Conservation (phyloP, 345 rosid species). For the Stellera chamaejasme region DNA sequence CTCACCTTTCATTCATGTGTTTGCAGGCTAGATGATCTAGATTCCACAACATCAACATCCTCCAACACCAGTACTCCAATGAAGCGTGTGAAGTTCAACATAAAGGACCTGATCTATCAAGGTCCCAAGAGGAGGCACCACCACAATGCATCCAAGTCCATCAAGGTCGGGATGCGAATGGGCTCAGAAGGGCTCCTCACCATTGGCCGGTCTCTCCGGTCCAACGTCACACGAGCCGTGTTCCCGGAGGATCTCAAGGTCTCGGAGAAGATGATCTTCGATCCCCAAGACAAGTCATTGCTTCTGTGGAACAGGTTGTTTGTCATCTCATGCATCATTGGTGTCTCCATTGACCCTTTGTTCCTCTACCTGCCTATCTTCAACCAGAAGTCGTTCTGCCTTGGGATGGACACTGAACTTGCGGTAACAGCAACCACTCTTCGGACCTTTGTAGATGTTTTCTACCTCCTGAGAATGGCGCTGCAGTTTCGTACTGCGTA, state of each 20-base stretch:
- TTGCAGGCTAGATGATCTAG: slow-evolving; percentile 64
- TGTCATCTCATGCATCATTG: slow-evolving; percentile 60
- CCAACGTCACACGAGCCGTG: slow-evolving; percentile 50
- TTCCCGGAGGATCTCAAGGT: slow-evolving; percentile 79
- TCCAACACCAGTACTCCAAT: slow-evolving; percentile 30
- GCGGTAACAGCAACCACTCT: slow-evolving; percentile 53
- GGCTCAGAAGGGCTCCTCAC: slow-evolving; percentile 58
- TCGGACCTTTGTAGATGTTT: slow-evolving; percentile 51
- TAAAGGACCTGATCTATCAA: slow-evolving; percentile 22
- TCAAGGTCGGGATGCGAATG: slow-evolving; percentile 40
- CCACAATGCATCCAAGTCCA: slow-evolving; percentile 36
- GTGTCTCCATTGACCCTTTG: slow-evolving; percentile 74
- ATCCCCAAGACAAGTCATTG: slow-evolving; percentile 79
- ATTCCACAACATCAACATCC: slow-evolving; percentile 45
- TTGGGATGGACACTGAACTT: slow-evolving; percentile 45
- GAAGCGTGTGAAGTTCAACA: slow-evolving; percentile 30
- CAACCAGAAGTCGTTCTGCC: slow-evolving; percentile 37
- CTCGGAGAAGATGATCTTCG: slow-evolving; percentile 53
- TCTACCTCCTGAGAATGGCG: slow-evolving; percentile 60
- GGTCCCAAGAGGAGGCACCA: slow-evolving; percentile 24
- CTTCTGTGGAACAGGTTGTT: slow-evolving; percentile 74
- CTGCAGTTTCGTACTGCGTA: slow-evolving; percentile 80
- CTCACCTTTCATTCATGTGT: not conserved
- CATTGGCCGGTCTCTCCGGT: slow-evolving; percentile 40
- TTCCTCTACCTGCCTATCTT: slow-evolving; percentile 77